Evolutionary conservation across 306 rosid genomes (phyloP).

Genomic region (Mimosa bimucronata): DNA sequence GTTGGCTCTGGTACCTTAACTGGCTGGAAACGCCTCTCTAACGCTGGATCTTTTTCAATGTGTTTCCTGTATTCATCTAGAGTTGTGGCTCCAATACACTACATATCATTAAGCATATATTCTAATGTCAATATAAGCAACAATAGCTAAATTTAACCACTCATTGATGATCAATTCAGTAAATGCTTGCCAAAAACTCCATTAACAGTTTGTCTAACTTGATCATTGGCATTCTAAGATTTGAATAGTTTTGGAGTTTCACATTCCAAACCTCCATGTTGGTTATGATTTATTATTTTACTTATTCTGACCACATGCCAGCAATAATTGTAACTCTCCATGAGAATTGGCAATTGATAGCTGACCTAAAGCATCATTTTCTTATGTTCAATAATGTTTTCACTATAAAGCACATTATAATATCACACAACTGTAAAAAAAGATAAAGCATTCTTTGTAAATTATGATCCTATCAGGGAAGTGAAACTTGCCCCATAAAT

Average conservation of each 20-base stretch:
- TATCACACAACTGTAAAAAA: slow-evolving; percentile 13
- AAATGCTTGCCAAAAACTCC: slow-evolving; percentile 2
- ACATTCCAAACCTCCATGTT: slow-evolving; percentile 14
- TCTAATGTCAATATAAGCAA: slow-evolving; percentile 20
- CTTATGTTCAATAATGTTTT: slow-evolving; percentile 1
- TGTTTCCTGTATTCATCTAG: slow-evolving; percentile 97
- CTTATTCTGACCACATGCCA: slow-evolving; percentile 15
- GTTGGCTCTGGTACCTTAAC: slow-evolving; percentile 97
- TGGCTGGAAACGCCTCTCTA: slow-evolving; percentile 97
- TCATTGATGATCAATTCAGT: background rate
- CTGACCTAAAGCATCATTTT: slow-evolving; percentile 2
- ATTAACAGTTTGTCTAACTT: background rate
- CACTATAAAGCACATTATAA: background rate
- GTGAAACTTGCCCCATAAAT: background rate
- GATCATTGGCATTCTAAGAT: slow-evolving; percentile 11
- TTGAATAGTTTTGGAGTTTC: background rate
- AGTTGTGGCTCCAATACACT: slow-evolving; percentile 99
- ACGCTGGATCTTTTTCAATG: slow-evolving; percentile 95
- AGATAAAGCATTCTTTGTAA: background rate
- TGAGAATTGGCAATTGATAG: slow-evolving; percentile 8
- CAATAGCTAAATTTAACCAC: slow-evolving; percentile 6
- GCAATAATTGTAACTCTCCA: slow-evolving; percentile 2
- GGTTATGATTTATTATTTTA: background rate
- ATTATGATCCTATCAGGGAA: slow-evolving; percentile 6
- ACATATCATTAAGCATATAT: slow-evolving; percentile 39